Conservation (phyloP, 345 rosid species). For the Rhizophora apiculata region DNA sequence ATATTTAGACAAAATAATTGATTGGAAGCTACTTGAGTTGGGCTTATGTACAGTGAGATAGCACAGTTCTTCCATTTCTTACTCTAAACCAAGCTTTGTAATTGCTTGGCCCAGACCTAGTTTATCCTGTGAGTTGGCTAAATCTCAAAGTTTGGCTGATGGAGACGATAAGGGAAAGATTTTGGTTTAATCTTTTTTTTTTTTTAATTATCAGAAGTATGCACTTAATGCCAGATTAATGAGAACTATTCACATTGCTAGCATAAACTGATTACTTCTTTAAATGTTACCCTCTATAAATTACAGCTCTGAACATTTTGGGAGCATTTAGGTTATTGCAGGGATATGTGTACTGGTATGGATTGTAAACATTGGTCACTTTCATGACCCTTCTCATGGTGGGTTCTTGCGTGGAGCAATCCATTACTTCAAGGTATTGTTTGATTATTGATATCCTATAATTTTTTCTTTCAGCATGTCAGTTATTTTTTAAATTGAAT, state of each 20-base stretch:
- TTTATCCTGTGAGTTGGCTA: conserved; percentile 8
- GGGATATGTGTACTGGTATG: conserved; percentile 95
- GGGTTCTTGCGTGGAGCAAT: conserved; percentile 94
- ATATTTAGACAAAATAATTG: background rate
- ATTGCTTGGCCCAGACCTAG: background rate
- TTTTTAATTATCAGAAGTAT: background rate
- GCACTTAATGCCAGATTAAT: background rate
- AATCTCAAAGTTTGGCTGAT: conserved; percentile 11
- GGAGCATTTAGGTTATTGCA: conserved; percentile 76
- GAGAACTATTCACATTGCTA: conserved; percentile 1
- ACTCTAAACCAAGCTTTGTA: background rate
- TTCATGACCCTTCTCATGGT: conserved; percentile 94
- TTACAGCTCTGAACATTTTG: conserved; percentile 8
- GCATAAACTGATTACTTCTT: background rate
- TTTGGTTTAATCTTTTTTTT: background rate
- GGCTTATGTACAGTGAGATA: background rate
- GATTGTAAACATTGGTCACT: conserved; percentile 98
- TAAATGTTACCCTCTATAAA: background rate
- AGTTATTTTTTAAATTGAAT: background rate
- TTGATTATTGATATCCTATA: background rate
- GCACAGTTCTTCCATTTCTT: background rate
- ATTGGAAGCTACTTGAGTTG: background rate
- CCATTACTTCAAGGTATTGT: conserved; percentile 91
- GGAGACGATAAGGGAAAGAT: background rate
- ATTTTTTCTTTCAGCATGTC: background rate